Evolutionary conservation across 495 filamentous ascomycete species (phyloP), one percentile per base, ranked within the genome.

Genomic region (Aspergillus wentii): DNA sequence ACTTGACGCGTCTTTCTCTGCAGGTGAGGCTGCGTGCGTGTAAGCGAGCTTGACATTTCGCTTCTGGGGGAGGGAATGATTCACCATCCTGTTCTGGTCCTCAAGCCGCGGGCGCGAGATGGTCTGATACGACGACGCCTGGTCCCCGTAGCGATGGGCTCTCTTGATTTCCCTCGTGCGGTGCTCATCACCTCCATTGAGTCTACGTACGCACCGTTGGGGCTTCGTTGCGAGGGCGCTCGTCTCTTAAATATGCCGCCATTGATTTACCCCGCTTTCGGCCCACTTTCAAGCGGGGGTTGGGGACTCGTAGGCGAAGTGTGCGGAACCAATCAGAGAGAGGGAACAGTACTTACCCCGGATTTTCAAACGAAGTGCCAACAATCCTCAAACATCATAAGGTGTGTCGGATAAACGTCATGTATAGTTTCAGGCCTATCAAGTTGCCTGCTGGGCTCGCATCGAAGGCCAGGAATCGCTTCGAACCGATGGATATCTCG

Each of bases 1-100:
- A 56, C 29, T 52, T 52, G 6, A 56, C 38, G 18, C 48, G 52
- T 23, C 53, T 43, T 35, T 40, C 44, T 27, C 50, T 47, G 26
- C 53, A 56, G 13, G 53, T 53, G 14, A 38, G 34, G 28, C 41
- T 44, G 13, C 30, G 6, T 16, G 28, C 18, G 17, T 38, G n/a
- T 31, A 38, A 44, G 27, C 34, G 14, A 28, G 3, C n/a, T n/a
- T n/a, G n/a, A n/a, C n/a, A n/a, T n/a, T n/a, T 14, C 30, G 34
- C 18, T 17, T 21, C 15, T 13, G 9, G 27, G 15, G 25, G 14
- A 26, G 9, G 17, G 5, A 14, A n/a, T 5, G 1, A 38, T 35
- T 44, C 26, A 44, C 41, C 41, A 44, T 15, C 41, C 41, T 17
- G 34, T 44, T 17, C 27, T 38, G 2, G 41, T 38, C 27, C 41